Conservation (phyloP, 441 rosid genomes). For the Manihot esculenta region DNA sequence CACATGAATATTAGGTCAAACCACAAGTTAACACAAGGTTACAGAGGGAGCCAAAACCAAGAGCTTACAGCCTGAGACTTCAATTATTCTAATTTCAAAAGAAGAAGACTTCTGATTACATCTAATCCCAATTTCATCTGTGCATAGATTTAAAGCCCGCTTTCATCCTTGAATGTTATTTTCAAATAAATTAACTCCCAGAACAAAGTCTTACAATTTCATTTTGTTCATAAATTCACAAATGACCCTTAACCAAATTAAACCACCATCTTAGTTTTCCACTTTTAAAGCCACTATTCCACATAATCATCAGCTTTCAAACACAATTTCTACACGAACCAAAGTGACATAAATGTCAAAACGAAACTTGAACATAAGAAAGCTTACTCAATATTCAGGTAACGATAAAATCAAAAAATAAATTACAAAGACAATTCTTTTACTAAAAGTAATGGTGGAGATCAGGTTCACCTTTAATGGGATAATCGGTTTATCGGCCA, state of each 20-base stretch:
- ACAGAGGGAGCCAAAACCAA: neutral
- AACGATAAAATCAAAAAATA: neutral
- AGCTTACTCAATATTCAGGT: neutral
- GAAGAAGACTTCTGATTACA: neutral
- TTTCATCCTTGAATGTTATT: neutral
- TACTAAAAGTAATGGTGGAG: slow-evolving; percentile 1
- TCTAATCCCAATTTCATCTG: neutral
- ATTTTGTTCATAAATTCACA: neutral
- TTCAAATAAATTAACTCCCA: neutral
- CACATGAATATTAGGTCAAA: too few species aligned
- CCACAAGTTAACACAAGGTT: neutral
- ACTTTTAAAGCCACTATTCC: neutral
- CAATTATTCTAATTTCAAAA: neutral
- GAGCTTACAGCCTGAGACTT: neutral
- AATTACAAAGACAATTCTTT: neutral
- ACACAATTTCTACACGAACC: neutral
- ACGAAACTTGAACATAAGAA: neutral
- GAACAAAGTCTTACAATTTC: neutral
- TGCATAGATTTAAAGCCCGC: neutral
- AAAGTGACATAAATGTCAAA: neutral
- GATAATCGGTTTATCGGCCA: slow-evolving; percentile 30
- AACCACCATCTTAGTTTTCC: neutral
- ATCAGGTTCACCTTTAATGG: slow-evolving; percentile 46
- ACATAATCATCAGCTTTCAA: neutral
- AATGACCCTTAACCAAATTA: neutral